Conservation (phyloP, 2,329 filamentous ascomycete genomes). For the Fusarium fracticaudum region DNA sequence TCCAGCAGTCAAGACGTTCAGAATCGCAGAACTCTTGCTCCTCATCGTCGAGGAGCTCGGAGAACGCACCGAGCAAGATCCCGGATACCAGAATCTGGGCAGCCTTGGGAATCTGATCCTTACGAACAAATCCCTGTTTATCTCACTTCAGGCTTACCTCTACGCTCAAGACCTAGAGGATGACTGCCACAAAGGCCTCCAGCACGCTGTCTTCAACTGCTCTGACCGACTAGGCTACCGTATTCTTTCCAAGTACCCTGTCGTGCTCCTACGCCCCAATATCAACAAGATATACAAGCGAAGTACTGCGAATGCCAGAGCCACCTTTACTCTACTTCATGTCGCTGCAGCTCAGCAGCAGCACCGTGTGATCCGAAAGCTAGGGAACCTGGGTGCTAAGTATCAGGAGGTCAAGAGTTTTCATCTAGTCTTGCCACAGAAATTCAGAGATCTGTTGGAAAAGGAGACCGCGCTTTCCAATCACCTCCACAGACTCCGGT, state of each 20-base stretch:
- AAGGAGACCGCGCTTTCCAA: background rate
- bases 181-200: background rate
- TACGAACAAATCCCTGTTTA: background rate
- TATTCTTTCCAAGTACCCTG: background rate
- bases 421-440: background rate
- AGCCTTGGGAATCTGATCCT: background rate
- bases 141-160: background rate
- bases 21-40: background rate
- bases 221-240: background rate
- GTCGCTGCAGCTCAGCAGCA: background rate
- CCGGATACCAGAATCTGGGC: background rate
- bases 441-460: background rate
- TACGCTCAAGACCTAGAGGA: background rate
- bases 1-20: background rate
- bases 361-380: background rate
- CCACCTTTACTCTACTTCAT: slow-evolving; percentile 9
- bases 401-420: background rate
- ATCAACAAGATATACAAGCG: background rate
- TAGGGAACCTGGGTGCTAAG: background rate
- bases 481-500: background rate
- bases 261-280: background rate
- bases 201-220: background rate
- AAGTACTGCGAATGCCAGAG: background rate
- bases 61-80: background rate
- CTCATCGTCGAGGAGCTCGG: background rate